Base-by-base conservation (phyloP, 1,284 basidiomycete genomes). In the Stygiomarasmius scandens region DNA sequence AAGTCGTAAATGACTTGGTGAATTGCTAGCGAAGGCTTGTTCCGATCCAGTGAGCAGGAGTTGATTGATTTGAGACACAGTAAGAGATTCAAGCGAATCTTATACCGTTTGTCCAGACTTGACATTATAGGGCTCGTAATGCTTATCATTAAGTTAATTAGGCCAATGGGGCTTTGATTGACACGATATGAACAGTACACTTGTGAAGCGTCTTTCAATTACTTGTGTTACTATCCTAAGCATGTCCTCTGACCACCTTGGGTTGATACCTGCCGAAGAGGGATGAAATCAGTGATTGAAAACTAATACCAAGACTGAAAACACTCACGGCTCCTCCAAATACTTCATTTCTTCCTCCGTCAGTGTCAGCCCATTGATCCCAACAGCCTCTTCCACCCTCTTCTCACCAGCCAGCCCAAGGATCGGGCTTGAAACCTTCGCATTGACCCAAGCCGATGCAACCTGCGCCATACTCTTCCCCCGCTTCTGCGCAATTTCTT, bases 401-500 rank as follows among this genome's bases (percentile, higher is more conserved):
- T 50, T 51, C 14, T 44, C 38, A n/a, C 48, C 44, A 11, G 55
- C 25, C 38, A 50, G 19, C n/a, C 76, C 75, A 3, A 79, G 71
- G 53, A 80, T 79, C 0, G 78, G 77, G 44, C 73, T 77, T 1
- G 68, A 46, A 0, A 77, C 67, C 60, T 77, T 80, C 25, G 62
- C 51, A 1, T 55, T 52, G 1, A 69, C 59, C 78, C 80, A 80
- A 0, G 73, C 68, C 5, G 79, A 61, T 0, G 77, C 76, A 22
- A 81, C 69, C 60, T 79, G 74, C 19, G 63, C 64, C 79, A 79
- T 81, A 50, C 64, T 71, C 58, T 71, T 69, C 0, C 65, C 65
- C 32, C 70, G 72, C 62, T 77, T 74, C 22, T 66, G 61, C 0
- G 78, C 69, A 0, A 79, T 48, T 49, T 77, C 75, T 49, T 76